Conservation (phyloP, 2,329 filamentous ascomycete genomes). For the Rhexocercosporidium sp. region DNA sequence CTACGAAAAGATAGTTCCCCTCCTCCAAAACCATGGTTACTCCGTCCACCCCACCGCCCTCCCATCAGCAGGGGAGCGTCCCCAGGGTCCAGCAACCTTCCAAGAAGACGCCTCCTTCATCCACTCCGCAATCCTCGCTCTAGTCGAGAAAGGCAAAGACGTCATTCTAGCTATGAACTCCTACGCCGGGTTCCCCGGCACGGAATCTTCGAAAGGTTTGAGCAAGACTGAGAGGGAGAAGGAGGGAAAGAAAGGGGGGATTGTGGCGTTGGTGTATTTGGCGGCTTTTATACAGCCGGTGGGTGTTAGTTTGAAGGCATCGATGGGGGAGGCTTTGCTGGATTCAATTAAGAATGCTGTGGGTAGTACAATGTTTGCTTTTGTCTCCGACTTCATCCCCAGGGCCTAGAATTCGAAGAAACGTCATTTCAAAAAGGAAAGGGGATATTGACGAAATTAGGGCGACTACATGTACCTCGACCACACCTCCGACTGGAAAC, state of each 20-base stretch:
- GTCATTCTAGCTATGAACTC: slow-evolving; percentile 47
- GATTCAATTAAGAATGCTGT: slow-evolving; percentile 18
- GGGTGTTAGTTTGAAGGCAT: slow-evolving; percentile 8
- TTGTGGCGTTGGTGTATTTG: slow-evolving; percentile 34
- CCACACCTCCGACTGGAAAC: slow-evolving; percentile 6
- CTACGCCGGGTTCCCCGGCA: slow-evolving; percentile 45
- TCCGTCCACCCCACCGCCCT: slow-evolving; percentile 11
- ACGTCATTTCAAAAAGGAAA: too few relatives aligned
- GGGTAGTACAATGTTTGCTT: neutral
- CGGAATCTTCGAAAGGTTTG: slow-evolving; percentile 44
- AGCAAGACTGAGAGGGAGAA: slow-evolving; percentile 43
- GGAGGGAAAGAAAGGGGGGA: slow-evolving; percentile 47
- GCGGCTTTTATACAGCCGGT: slow-evolving; percentile 15
- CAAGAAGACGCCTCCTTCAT: slow-evolving; percentile 46
- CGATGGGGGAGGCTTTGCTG: slow-evolving; percentile 16
- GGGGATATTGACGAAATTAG: neutral
- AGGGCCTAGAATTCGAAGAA: too few relatives aligned
- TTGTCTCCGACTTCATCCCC: too few relatives aligned
- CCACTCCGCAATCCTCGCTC: slow-evolving; percentile 37
- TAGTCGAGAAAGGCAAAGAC: slow-evolving; percentile 42
- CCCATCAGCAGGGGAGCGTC: slow-evolving; percentile 13
- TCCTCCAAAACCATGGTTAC: slow-evolving; percentile 16
- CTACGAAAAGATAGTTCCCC: slow-evolving; percentile 21
- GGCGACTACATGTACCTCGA: slow-evolving; percentile 18
- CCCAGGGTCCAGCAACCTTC: slow-evolving; percentile 34